These are phyloP conservation scores for Cutaneotrichosporon sp. DNA, from an alignment of 1,284 basidiomycete species.

Conservation along the genomic window DNA sequence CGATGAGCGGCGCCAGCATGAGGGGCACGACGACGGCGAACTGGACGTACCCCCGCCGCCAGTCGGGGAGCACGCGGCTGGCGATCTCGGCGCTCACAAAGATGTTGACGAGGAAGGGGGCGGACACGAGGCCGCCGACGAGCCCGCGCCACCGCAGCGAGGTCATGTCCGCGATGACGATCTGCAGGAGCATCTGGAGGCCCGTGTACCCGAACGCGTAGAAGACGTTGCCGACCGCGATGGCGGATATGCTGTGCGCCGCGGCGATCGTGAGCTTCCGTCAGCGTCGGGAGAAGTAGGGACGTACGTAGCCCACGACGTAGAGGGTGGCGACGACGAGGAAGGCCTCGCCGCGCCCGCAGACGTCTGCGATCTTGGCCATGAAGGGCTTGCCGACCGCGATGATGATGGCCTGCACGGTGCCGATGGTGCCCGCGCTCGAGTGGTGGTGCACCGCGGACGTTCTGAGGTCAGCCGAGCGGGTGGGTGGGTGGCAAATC, in stretches of 20 bases:
- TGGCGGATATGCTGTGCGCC: constrained; percentile 60
- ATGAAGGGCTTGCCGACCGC: constrained; percentile 77
- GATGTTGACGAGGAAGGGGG: constrained; percentile 67
- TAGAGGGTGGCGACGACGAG: constrained; percentile 59
- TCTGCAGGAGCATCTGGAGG: constrained; percentile 70
- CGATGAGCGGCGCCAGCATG: constrained; percentile 46
- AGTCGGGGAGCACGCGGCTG: constrained; percentile 59
- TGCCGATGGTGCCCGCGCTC: constrained; percentile 64
- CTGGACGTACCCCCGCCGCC: constrained; percentile 69
- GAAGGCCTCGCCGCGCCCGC: constrained; percentile 61
- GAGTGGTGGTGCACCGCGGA: constrained; percentile 60
- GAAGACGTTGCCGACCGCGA: constrained; percentile 42
- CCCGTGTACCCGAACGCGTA: constrained; percentile 57
- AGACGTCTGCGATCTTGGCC: constrained; percentile 73
- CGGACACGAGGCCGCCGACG: constrained; percentile 63
- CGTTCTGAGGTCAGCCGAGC: constrained; percentile 40
- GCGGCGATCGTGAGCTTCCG: constrained; percentile 68
- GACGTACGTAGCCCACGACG: constrained; percentile 59
- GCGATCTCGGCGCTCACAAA: constrained; percentile 67
- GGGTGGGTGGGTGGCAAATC: background rate
- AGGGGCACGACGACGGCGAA: constrained; percentile 53
- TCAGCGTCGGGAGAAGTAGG: constrained; percentile 42
- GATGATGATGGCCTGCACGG: constrained; percentile 58
- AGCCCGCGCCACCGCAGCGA: constrained; percentile 74
- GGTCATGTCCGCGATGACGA: constrained; percentile 77